Conservation (phyloP, 2,329 filamentous ascomycete genomes). For the Fusarium transvaalense region DNA sequence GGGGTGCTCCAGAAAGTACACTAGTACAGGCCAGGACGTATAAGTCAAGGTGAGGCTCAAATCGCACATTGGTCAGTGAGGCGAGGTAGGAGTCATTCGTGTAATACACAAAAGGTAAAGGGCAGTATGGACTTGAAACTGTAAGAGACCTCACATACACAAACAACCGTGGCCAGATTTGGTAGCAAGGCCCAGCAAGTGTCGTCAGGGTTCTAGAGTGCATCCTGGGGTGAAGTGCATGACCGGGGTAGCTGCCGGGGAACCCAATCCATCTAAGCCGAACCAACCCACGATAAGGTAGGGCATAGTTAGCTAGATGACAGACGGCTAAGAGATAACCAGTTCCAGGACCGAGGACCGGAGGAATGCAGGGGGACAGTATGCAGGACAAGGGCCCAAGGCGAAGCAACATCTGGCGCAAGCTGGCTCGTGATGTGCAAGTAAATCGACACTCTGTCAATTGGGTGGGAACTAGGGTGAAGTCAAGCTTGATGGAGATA, state of each 20-base stretch:
- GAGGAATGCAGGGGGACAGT: slow-evolving; percentile 26
- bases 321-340: slow-evolving; percentile 25
- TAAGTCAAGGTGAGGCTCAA: slow-evolving; percentile 46
- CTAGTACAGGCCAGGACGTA: slow-evolving; percentile 25
- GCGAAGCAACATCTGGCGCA: slow-evolving; percentile 44
- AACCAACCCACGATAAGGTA: slow-evolving; percentile 34
- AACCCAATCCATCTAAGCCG: slow-evolving; percentile 19
- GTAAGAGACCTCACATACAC: slow-evolving; percentile 22
- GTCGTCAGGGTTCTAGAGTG: slow-evolving; percentile 47
- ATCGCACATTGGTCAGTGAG: slow-evolving; percentile 49
- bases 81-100: slow-evolving; percentile 43
- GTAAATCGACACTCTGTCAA: slow-evolving; percentile 36
- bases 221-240: slow-evolving; percentile 34
- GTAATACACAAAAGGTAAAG: slow-evolving; percentile 36
- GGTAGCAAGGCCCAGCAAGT: slow-evolving; percentile 33
- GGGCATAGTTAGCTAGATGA: slow-evolving; percentile 28
- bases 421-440: slow-evolving; percentile 42
- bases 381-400: slow-evolving; percentile 26
- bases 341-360: slow-evolving; percentile 23
- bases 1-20: slow-evolving; percentile 3
- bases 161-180: slow-evolving; percentile 25
- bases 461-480: slow-evolving; percentile 28
- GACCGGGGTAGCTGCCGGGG: slow-evolving; percentile 37
- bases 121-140: slow-evolving; percentile 42
- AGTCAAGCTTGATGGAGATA: slow-evolving; percentile 20